Conservation (phyloP, 495 filamentous ascomycete species). For the Hypomontagnella submonticulosa region DNA sequence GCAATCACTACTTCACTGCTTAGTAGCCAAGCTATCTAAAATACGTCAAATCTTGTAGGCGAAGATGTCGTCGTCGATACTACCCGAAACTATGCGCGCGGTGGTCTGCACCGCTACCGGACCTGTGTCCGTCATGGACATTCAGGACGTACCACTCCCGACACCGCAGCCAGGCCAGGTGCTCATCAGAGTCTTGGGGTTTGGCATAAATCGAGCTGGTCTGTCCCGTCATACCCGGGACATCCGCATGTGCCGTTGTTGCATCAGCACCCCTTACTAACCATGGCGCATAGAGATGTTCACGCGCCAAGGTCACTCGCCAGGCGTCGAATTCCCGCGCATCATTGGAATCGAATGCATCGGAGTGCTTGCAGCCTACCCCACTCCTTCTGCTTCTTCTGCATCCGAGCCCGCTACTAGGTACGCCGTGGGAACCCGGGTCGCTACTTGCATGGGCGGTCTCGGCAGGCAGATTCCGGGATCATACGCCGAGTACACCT, state of each 20-base stretch:
- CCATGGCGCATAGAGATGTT: constrained; percentile 55
- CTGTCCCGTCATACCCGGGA: neutral
- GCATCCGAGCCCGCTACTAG: constrained; percentile 23
- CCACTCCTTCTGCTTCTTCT: constrained; percentile 45
- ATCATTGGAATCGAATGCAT: constrained; percentile 64
- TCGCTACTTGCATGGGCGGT: constrained; percentile 65
- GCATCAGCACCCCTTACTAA: constrained; percentile 5
- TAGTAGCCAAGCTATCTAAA: too few species aligned
- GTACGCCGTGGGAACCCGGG: constrained; percentile 55
- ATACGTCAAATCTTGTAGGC: neutral
- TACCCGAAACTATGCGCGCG: constrained; percentile 54
- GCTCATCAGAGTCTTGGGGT: constrained; percentile 62
- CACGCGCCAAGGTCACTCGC: constrained; percentile 64
- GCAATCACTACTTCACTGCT: too few species aligned
- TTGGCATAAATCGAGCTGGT: constrained; percentile 65
- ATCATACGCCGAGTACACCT: constrained; percentile 67
- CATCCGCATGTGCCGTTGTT: constrained; percentile 4
- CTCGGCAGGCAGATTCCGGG: constrained; percentile 63
- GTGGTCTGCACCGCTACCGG: constrained; percentile 54
- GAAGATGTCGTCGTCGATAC: constrained; percentile 6
- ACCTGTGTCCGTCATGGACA: constrained; percentile 52
- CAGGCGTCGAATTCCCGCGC: constrained; percentile 57
- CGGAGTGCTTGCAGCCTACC: constrained; percentile 57
- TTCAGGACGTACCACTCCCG: constrained; percentile 53
- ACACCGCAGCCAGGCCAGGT: constrained; percentile 46